Evolutionary conservation across 2,329 filamentous ascomycete genomes (phyloP), one percentile per base, ranked within the genome.

Genomic region (Epichloe coenophiala): DNA sequence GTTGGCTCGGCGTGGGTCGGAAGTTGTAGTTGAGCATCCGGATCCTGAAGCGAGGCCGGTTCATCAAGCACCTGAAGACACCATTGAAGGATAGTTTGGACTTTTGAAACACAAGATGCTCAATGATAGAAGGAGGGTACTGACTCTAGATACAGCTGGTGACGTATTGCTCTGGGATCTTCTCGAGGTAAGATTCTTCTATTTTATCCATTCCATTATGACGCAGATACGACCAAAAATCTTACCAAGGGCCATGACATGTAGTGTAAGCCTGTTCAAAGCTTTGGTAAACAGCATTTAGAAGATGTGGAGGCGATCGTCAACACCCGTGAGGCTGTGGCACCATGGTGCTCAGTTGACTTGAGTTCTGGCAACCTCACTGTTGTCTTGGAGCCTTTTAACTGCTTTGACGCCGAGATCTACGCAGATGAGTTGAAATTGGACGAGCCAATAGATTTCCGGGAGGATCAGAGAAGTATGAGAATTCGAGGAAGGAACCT

Each of bases 151-250:
- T 65, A 96, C 93, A 2, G 90, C 91, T 1, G 93, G 93, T 15
- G 93, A 98, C 62, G 90, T 97, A 3, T 72, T 96, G 45, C 70
- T 98, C 56, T 98, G 93, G 93, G 93, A 98, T 73, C 72, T 98
- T 39, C 76, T 98, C 44, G 81, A 84, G 72, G 87, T 90, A 19
- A 19, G 19, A 19, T 19, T 19, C 19, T 19, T 19, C 19, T 19
- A 31, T 44, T 17, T 21, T 39, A 17, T 15, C 17, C 37, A 5
- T 7, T 15, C 15, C 21, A 21, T 39, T 4, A 9, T 8, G 45
- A 31, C 8, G 11, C 44, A 13, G 31, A 39, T 5, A 11, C 4
- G 15, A 21, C 23, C 13, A 1, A 35, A 17, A 19, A 12, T 13
- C n/a, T 47, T 5, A 47, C 41, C 19, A n/a, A 19, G 42, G n/a